These are phyloP conservation scores for Globisporangium emineosum DNA, from an alignment of 352 stramenopile genomes.

Conservation along the genomic window DNA sequence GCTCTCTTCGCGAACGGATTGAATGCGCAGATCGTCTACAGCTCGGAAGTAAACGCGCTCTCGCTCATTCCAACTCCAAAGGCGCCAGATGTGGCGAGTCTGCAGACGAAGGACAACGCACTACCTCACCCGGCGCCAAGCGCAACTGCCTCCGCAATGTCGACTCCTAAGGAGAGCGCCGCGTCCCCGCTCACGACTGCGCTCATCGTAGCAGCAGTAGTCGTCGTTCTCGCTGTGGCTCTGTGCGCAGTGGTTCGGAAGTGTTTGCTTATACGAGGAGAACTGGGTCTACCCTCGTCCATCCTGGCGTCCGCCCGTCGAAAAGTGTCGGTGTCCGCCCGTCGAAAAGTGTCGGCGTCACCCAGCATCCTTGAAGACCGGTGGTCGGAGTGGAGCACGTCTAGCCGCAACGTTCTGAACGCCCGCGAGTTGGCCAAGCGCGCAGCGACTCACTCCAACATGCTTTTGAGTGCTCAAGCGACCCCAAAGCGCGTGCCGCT, in stretches of 20 bases:
- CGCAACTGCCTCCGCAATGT: background rate
- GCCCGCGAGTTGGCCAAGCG: background rate
- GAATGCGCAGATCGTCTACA: conserved; percentile 43
- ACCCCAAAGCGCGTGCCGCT: conserved; percentile 10
- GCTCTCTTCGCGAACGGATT: conserved; percentile 34
- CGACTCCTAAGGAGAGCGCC: background rate
- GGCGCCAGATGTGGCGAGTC: background rate
- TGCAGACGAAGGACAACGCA: background rate
- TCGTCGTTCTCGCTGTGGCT: background rate
- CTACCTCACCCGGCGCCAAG: background rate
- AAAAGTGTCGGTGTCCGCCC: no score
- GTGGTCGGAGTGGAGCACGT: conserved; percentile 12
- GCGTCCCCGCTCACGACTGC: background rate
- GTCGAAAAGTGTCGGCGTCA: background rate
- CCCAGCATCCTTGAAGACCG: conserved; percentile 7
- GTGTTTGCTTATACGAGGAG: background rate
- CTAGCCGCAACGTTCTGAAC: background rate
- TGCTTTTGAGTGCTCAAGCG: background rate
- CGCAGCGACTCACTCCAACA: background rate
- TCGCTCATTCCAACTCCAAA: background rate
- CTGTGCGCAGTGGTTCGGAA: background rate
- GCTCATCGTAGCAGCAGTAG: background rate
- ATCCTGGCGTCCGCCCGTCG: no score
- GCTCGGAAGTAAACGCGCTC: conserved; percentile 24
- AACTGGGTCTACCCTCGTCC: background rate